Base-by-base conservation (phyloP, 2,329 filamentous ascomycete genomes). In the Colletotrichum sp. region DNA sequence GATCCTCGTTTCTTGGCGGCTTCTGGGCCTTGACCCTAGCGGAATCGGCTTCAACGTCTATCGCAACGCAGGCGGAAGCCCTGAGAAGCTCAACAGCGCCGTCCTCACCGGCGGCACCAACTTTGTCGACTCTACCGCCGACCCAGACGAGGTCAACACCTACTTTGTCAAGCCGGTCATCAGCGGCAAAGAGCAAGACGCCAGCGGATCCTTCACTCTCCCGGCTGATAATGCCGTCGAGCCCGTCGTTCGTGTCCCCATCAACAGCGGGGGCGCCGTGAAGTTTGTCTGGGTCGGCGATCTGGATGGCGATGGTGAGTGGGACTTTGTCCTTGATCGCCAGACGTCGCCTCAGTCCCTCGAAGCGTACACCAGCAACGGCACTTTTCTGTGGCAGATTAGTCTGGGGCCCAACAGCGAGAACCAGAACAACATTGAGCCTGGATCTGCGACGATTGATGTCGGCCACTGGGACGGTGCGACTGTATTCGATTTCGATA, bases 201-300 rank as follows among this genome's bases (percentile, higher is more conserved):
- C 22, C n/a, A 75, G 78, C 22, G 63, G 67, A 5, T 71, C 63
- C 5, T 80, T 80, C 36, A 78, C 57, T 3, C 69, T 80, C 1
- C 55, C 70, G 3, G 75, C 79, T 8, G 26, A 76, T 9, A 76
- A 75, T 24, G 48, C 72, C 1, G 32, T 69, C 44, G 72, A 72
- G 32, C 75, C 75, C 3, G 57, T 77, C 9, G 76, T 80, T 9
- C 79, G 79, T 3, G 63, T 80, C 6, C 79, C 79, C 3, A 68
- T 80, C 22, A 68, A 68, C 2, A 36, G 60, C 2, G 75, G 77
- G 1, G 79, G 78, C 1, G 70, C 78, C 9, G 78, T 80, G 64
- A 79, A 79, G 36, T 80, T 79, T 22, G 60, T 79, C 36, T 80
- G 79, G 79, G 79, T 80, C 16, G 79, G 79, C 15, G 79, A 80